Evolutionary conservation across 2,329 filamentous ascomycete genomes (phyloP), one percentile per base, ranked within the genome.

Genomic region (Purpureocillium lavendulum): DNA sequence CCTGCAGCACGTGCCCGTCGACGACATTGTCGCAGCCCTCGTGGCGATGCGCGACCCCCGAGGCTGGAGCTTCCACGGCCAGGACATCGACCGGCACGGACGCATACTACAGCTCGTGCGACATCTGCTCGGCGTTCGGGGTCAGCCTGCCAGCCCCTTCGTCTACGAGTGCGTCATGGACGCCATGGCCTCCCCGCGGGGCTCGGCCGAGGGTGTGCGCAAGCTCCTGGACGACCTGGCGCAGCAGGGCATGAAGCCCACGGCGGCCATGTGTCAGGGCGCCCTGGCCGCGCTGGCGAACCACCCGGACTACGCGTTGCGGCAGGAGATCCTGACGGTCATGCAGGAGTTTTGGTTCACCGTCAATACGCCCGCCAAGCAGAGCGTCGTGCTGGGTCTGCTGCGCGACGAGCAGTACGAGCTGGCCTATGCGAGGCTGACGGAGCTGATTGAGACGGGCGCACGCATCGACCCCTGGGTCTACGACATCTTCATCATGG

Each of bases 341-440:
- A 87, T 92, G 83, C 77, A 77, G 51, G 70, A 77, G 40, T 71
- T 77, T 46, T 94, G 87, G 84, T 56, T 58, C 35, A 45, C 52
- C 2, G 47, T 58, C 7, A 32, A 73, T 70, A 10, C 67, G 72
- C 66, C 75, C 7, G 82, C 80, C 8, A 75, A 75, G 55, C 76
- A 84, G 50, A 77, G 75, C 53, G 69, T 94, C 15, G 73, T 83
- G 2, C 64, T 87, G 9, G 87, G 87, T 0, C 63, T 94, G 43
- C 68, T 97, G 29, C 75, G 88, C 15, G 89, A 96, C 50, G 77
- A 80, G 1, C 83, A 94, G 51, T 81, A 87, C 45, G 92, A 97
- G 62, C 66, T 89, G 46, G 89, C 87, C 2, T 66, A 94, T 42
- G 70, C 75, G 38, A 77, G 77, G 48, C 60, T 95, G 32, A 80